Evolutionary conservation across 192 early-diverging fungal genomes (phyloP), one percentile per base, ranked within the genome.

Genomic region (Coemansia reversa): DNA sequence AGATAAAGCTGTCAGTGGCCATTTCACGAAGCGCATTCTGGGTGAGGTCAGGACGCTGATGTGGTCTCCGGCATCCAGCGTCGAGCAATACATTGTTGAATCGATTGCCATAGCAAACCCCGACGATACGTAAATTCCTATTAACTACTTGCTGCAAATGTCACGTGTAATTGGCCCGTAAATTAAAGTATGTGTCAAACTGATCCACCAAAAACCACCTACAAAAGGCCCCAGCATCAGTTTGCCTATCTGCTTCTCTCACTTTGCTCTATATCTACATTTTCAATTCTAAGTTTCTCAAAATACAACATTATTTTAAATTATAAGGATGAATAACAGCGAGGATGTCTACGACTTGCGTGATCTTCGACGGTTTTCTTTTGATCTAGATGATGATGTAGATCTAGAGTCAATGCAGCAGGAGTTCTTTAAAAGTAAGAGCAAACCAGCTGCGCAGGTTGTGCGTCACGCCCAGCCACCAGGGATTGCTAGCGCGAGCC

Each of bases 31-130:
- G 55, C 70, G 71, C 12, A 65, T 79, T 0, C 64, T 79, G 14
- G 76, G 71, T 19, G 76, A 79, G 30, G 76, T 79, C 35, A 79
- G 67, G 57, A 65, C 65, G 4, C 70, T 79, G 22, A 79, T 79
- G 76, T 79, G 76, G 76, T 28, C 45, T 5, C 76, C 76, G 0
- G 67, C 76, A 14, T 64, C 64, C 11, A 79, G 67, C 58, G 76
- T 79, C 5, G 76, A 79, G 67, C 76, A 79, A 62, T 79, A 79
- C 55, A 79, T 79, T 48, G 67, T 73, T 5, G 76, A 79, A 50
- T 64, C 76, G 1, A 74, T 74, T 7, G 62, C 76, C 3, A 67
- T 55, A 12, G 65, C 61, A 19, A 73, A 79, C 51, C 66, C 70
- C 7, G 75, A 78, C 50, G 75, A 78, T 18, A 59, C 68, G 25